phyloP scores from a whole-genome alignment of 345 rosid species.

The Ceriops tagal region DNA sequence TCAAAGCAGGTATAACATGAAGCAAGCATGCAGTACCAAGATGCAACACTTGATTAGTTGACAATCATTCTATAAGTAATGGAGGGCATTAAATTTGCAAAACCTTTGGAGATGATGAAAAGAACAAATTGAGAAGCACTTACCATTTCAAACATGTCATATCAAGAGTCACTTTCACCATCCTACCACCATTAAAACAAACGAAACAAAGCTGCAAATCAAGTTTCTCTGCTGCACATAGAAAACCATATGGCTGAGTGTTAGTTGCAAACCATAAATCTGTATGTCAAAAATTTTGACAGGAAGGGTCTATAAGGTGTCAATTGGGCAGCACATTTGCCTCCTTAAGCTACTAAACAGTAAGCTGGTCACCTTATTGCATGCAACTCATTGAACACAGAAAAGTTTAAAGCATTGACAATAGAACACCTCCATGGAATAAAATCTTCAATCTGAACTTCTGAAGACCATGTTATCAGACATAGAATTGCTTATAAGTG shows the following conservation, averaged over 20 bases:
- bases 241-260: background rate
- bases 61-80: background rate
- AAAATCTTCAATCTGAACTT: no score
- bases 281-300: background rate
- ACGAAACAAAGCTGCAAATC: slow-evolving; percentile 59
- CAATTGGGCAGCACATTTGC: no score
- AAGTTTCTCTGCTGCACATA: slow-evolving; percentile 61
- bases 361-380: no score
- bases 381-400: no score
- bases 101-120: background rate
- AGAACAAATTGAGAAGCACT: background rate
- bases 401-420: no score
- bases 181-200: slow-evolving; percentile 43
- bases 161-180: slow-evolving; percentile 52
- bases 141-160: slow-evolving; percentile 69
- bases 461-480: no score
- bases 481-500: no score
- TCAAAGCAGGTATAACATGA: background rate
- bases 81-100: background rate
- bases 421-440: no score
- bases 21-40: background rate
- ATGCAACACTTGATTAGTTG: background rate
- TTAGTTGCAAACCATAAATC: background rate
- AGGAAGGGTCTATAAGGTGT: no score
- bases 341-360: no score